phyloP scores from a whole-genome alignment of 2,329 filamentous ascomycete genomes.

The Annulohypoxylon truncatum region DNA sequence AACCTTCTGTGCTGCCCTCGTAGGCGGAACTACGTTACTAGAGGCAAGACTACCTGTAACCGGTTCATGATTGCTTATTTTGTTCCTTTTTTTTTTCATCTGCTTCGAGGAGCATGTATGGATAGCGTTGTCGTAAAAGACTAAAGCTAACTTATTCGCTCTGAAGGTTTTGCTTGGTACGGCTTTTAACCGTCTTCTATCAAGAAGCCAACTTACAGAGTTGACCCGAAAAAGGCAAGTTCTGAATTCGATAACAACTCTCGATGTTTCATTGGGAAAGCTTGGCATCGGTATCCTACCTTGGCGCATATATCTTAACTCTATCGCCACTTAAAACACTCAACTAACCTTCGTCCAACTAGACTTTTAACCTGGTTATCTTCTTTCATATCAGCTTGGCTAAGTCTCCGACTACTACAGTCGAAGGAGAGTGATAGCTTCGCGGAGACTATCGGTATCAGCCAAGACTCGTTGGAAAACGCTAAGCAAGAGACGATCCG shows the following conservation, averaged over 20 bases:
- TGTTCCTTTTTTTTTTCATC: background rate
- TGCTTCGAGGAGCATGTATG: background rate
- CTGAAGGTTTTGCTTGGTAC: constrained; percentile 44
- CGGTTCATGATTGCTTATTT: constrained; percentile 3
- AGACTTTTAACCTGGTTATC: constrained; percentile 69
- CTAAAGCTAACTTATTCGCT: constrained; percentile 28
- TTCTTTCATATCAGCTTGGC: constrained; percentile 68
- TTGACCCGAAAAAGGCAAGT: constrained; percentile 51
- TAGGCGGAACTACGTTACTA: constrained; percentile 71
- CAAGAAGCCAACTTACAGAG: constrained; percentile 39
- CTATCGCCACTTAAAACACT: constrained; percentile 14
- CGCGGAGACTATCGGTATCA: constrained; percentile 53
- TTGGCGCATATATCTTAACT: constrained; percentile 21
- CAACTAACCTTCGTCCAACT: constrained; percentile 36
- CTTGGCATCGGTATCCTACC: constrained; percentile 35
- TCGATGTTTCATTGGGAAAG: constrained; percentile 33
- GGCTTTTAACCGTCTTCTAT: constrained; percentile 40
- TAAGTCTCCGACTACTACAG: constrained; percentile 68
- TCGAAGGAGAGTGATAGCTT: constrained; percentile 62
- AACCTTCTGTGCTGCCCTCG: constrained; percentile 70
- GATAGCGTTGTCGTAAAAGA: background rate
- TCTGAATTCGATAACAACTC: constrained; percentile 16
- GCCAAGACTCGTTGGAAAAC: constrained; percentile 44
- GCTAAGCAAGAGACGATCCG: constrained; percentile 37
- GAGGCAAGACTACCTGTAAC: constrained; percentile 57